A percentile compares a stretch with the other conserved stretches of the same genome.
Conservation (phyloP, 2,329 filamentous ascomycete genomes). For the Paecilomyces niveus region DNA sequence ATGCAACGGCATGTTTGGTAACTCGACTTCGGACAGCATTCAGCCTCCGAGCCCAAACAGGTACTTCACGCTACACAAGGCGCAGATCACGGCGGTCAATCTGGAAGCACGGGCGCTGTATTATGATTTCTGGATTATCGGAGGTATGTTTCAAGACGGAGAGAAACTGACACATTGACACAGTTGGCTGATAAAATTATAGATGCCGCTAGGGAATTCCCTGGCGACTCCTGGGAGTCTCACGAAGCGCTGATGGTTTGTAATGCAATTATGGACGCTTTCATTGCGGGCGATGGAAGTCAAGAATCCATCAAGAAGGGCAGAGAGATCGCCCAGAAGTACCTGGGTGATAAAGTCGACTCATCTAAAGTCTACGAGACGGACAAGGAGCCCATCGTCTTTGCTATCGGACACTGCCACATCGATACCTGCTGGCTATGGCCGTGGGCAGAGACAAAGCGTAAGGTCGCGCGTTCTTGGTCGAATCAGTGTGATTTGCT, state of each 20-base stretch:
- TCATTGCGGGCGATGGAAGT: slow-evolving; percentile 67
- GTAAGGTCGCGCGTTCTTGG: slow-evolving; percentile 94
- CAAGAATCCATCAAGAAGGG: slow-evolving; percentile 70
- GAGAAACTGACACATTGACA: neutral
- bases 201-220: slow-evolving; percentile 88
- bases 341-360: slow-evolving; percentile 74
- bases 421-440: slow-evolving; percentile 98
- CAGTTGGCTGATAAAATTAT: slow-evolving; percentile 3
- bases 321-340: slow-evolving; percentile 74
- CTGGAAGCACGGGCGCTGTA: slow-evolving; percentile 72
- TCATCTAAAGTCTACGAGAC: slow-evolving; percentile 76
- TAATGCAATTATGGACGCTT: slow-evolving; percentile 84
- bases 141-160: slow-evolving; percentile 26
- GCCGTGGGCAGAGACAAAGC: slow-evolving; percentile 96
- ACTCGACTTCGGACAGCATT: slow-evolving; percentile 75
- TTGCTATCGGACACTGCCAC: slow-evolving; percentile 89
- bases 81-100: slow-evolving; percentile 85
- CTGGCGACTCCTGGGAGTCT: slow-evolving; percentile 77
- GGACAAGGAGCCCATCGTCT: slow-evolving; percentile 69
- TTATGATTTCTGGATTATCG: slow-evolving; percentile 94
- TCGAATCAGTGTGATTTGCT: slow-evolving; percentile 93
- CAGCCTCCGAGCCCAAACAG: slow-evolving; percentile 82
- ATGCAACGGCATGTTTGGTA: slow-evolving; percentile 98
- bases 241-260: slow-evolving; percentile 77
- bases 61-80: slow-evolving; percentile 67